Evolutionary conservation across 352 stramenopile species (phyloP), one percentile per base, ranked within the genome.

Genomic region (Phytophthora vignae): DNA sequence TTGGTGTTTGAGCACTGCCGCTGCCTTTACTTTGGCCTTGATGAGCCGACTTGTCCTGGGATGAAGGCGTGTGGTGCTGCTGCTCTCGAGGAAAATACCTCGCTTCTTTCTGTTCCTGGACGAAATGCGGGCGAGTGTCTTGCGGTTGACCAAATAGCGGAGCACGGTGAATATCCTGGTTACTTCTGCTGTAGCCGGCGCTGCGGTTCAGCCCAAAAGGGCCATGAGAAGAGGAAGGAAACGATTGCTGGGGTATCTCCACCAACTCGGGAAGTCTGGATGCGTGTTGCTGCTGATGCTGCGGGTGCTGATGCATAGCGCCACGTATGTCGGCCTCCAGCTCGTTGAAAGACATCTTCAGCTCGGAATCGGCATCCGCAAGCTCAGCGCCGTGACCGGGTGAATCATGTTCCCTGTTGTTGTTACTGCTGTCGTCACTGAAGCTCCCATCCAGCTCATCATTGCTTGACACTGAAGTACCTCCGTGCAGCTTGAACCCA

Each of bases 41-140:
- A 17, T 42, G 36, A 58, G 27, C 46, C 33, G 17, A 64, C 27
- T 73, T 74, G 25, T 52, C 55, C 14, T 57, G 53, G 4, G 57
- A 71, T 44, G 58, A 89, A 81, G 33, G 90, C 87, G 46, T 97
- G 86, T 52, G 82, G 73, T 63, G 93, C 61, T 33, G 98, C 87
- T 36, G 93, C 67, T 95, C 81, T 71, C 98, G 87, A 82, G 97
- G 84, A 42, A 97, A 91, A 31, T 81, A 85, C 0, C 81, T 78
- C 81, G 90, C 89, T 50, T 85, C 85, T 55, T 77, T 81, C 15
- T 79, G 74, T 15, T 44, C 71, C 12, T 55, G 49, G 21, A 71
- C 19, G 15, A 55, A 21, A 50, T 69, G 49, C 38, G 61, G 33
- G 3, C 53, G 60, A 50, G 55, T 44, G 19, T 64, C 58, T 27